These are phyloP conservation scores for Hypomyces perniciosus DNA, from an alignment of 2,329 filamentous ascomycete species.

Conservation along the genomic window DNA sequence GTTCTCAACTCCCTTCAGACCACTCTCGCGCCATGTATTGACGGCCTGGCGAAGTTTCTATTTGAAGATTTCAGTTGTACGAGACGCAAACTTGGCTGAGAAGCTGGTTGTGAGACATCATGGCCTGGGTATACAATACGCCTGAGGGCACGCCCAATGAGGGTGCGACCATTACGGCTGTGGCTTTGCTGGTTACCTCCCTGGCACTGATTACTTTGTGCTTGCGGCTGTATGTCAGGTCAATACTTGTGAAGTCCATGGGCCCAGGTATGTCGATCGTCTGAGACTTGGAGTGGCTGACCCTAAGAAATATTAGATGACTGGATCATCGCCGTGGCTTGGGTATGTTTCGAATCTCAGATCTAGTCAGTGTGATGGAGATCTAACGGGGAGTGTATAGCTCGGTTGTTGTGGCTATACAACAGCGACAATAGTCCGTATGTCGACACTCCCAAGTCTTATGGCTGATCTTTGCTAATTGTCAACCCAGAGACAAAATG, in stretches of 20 bases:
- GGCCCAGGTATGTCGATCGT: constrained; percentile 17
- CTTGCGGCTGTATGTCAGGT: constrained; percentile 30
- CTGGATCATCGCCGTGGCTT: constrained; percentile 17
- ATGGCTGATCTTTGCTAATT: background rate
- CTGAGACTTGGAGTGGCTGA: too few relatives aligned
- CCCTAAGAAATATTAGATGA: constrained; percentile 11
- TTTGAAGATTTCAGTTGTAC: background rate
- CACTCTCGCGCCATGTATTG: too few relatives aligned
- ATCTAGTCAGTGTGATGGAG: background rate
- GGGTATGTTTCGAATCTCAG: constrained; percentile 20
- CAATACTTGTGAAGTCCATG: constrained; percentile 27
- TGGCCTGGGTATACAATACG: constrained; percentile 35
- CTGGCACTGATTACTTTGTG: constrained; percentile 26
- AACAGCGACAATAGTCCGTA: constrained; percentile 31
- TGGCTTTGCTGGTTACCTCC: constrained; percentile 24
- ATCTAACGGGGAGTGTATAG: constrained; percentile 14
- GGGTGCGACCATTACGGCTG: constrained; percentile 26
- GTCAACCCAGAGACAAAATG: constrained; percentile 35
- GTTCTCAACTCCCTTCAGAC: too few relatives aligned
- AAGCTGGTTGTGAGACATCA: constrained; percentile 11
- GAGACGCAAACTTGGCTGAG: background rate
- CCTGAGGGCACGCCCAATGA: constrained; percentile 26
- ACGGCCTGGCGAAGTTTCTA: background rate
- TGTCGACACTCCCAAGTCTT: constrained; percentile 9
- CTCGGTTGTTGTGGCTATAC: constrained; percentile 30